Conservation (phyloP, 257 asterid species). For the Salvia hispanica region DNA sequence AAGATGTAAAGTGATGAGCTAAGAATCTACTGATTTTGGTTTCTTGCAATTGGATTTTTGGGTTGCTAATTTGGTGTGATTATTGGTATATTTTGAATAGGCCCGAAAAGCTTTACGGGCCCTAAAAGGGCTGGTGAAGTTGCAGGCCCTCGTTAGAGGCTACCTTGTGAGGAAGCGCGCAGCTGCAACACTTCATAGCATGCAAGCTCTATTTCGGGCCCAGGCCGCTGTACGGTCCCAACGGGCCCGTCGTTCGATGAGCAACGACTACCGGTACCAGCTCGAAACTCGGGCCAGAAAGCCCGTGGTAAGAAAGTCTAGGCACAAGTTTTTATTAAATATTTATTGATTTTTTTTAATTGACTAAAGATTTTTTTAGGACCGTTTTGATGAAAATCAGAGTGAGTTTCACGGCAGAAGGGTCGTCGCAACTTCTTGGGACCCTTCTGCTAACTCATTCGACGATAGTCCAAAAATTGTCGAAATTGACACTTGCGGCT, state of each 20-base stretch:
- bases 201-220: slow-evolving; percentile 93
- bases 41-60: not conserved
- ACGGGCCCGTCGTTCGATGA: slow-evolving; percentile 62
- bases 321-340: not conserved
- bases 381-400: slow-evolving; percentile 60
- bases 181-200: slow-evolving; percentile 81
- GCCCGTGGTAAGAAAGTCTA: slow-evolving; percentile 57
- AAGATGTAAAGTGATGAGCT: slow-evolving; percentile 18
- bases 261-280: slow-evolving; percentile 43
- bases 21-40: slow-evolving; percentile 4
- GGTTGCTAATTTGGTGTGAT: slow-evolving; percentile 1
- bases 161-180: slow-evolving; percentile 89
- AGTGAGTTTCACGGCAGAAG: slow-evolving; percentile 74
- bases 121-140: slow-evolving; percentile 83
- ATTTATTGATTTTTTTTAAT: not conserved
- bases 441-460: slow-evolving; percentile 38
- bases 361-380: slow-evolving; percentile 46
- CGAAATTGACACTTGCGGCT: slow-evolving; percentile 75
- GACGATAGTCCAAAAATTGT: slow-evolving; percentile 88
- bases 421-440: slow-evolving; percentile 60
- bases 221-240: slow-evolving; percentile 67
- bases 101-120: slow-evolving; percentile 95
- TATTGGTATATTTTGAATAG: slow-evolving; percentile 39
- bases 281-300: slow-evolving; percentile 62
- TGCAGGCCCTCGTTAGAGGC: slow-evolving; percentile 90